Conservation (phyloP, 768 basidiomycete genomes). For the Suillus fuscotomentosus region DNA sequence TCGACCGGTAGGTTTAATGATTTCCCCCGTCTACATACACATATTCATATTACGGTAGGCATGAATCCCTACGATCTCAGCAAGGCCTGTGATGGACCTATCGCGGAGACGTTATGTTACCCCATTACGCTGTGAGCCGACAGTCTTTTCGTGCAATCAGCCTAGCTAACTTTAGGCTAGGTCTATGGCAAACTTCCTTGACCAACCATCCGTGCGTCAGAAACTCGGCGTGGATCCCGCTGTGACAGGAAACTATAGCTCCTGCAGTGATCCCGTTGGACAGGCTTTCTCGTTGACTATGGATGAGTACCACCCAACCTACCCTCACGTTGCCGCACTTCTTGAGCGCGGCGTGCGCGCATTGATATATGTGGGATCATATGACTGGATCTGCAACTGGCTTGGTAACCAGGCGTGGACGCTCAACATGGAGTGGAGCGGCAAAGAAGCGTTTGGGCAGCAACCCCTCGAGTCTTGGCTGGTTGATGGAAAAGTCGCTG, state of each 20-base stretch:
- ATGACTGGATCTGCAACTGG: constrained; percentile 82
- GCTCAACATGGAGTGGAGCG: constrained; percentile 71
- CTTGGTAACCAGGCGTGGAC: constrained; percentile 78
- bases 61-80: constrained; percentile 72
- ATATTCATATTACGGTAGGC: constrained; percentile 21
- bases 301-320: constrained; percentile 36
- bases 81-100: constrained; percentile 51
- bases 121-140: constrained; percentile 43
- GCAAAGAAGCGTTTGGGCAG: constrained; percentile 46
- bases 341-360: constrained; percentile 76
- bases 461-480: constrained; percentile 59
- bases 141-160: not conserved
- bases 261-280: constrained; percentile 42
- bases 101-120: constrained; percentile 54
- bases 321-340: constrained; percentile 43
- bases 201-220: constrained; percentile 49
- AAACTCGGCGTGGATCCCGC: constrained; percentile 62
- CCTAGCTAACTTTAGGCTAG: constrained; percentile 30
- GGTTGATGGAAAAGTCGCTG: constrained; percentile 45
- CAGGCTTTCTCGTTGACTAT: constrained; percentile 44
- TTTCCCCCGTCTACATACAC: not conserved
- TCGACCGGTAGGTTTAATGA: constrained; percentile 28
- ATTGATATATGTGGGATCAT: constrained; percentile 72
- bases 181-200: constrained; percentile 59
- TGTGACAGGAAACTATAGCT: constrained; percentile 37